Percentiles rank a stretch among this genome's conserved stretches.
Evolutionary conservation across 768 basidiomycete species (phyloP).

Genomic region (Agaricus subrufescens): DNA sequence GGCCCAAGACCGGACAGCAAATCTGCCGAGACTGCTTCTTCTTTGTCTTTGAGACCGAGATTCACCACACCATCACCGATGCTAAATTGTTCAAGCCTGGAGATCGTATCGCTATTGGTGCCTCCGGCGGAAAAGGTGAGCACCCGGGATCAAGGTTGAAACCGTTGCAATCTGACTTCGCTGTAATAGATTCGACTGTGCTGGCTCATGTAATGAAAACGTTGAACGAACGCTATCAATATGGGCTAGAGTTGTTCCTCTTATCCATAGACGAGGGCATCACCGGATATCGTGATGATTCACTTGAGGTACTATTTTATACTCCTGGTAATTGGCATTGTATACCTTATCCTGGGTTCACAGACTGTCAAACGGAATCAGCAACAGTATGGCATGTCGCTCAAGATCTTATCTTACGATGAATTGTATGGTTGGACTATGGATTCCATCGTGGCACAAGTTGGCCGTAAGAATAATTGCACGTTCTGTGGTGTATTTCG

Average conservation of each 20-base stretch:
- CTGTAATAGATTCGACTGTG: conserved; percentile 83
- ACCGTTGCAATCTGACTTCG: background rate
- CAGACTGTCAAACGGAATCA: conserved; percentile 98
- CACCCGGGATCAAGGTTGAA: conserved; percentile 10
- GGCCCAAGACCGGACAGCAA: conserved; percentile 96
- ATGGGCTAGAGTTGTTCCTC: conserved; percentile 86
- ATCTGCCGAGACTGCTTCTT: conserved; percentile 97
- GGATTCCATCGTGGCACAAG: conserved; percentile 92
- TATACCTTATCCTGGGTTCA: background rate
- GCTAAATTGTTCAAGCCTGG: conserved; percentile 81
- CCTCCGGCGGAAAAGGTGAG: conserved; percentile 94
- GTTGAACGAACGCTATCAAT: conserved; percentile 89
- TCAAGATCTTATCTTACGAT: conserved; percentile 94
- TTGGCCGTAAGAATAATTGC: conserved; percentile 97
- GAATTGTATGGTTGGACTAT: conserved; percentile 99
- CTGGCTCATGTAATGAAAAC: conserved; percentile 96
- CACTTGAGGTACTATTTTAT: conserved; percentile 65
- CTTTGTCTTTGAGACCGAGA: conserved; percentile 95
- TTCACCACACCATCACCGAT: conserved; percentile 91
- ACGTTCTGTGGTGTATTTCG: conserved; percentile 99
- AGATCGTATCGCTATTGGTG: conserved; percentile 94
- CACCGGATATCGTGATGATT: conserved; percentile 96
- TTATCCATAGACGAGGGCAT: conserved; percentile 99
- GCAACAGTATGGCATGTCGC: conserved; percentile 88
- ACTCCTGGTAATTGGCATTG: background rate